Evolutionary conservation across 768 basidiomycete species (phyloP).

Genomic region (Lentinula raphanica): DNA sequence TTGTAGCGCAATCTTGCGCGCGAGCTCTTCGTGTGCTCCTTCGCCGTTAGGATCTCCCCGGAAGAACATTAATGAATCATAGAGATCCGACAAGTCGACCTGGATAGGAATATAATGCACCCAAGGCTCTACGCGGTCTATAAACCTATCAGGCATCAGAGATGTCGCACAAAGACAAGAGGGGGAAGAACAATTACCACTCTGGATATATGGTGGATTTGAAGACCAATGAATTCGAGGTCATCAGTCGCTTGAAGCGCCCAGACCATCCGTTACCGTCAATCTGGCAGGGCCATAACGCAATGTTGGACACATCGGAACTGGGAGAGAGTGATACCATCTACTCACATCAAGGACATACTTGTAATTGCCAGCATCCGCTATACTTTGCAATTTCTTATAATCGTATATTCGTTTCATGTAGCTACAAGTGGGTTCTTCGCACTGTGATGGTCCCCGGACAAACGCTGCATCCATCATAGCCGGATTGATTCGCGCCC

Average conservation of each 20-base stretch:
- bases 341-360: constrained; percentile 51
- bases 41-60: constrained; percentile 49
- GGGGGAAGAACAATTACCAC: constrained; percentile 33
- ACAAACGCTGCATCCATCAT: constrained; percentile 55
- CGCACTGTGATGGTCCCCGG: constrained; percentile 36
- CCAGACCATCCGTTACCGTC: constrained; percentile 62
- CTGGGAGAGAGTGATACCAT: background rate
- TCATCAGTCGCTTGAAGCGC: constrained; percentile 58
- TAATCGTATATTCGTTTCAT: constrained; percentile 44
- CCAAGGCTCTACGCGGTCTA: constrained; percentile 54
- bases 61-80: constrained; percentile 71
- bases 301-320: background rate
- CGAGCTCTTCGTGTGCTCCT: constrained; percentile 54
- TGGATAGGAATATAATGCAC: constrained; percentile 71
- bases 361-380: constrained; percentile 47
- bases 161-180: background rate
- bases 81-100: constrained; percentile 56
- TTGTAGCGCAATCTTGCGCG: constrained; percentile 46
- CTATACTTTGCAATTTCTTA: constrained; percentile 31
- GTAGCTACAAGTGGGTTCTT: constrained; percentile 33
- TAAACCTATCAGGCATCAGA: constrained; percentile 32
- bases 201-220: constrained; percentile 64
- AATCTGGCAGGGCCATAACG: constrained; percentile 27
- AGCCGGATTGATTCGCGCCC: constrained; percentile 33
- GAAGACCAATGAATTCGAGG: constrained; percentile 53